phyloP scores from a whole-genome alignment of 257 asterid species.

The Capsicum rhomboideum region DNA sequence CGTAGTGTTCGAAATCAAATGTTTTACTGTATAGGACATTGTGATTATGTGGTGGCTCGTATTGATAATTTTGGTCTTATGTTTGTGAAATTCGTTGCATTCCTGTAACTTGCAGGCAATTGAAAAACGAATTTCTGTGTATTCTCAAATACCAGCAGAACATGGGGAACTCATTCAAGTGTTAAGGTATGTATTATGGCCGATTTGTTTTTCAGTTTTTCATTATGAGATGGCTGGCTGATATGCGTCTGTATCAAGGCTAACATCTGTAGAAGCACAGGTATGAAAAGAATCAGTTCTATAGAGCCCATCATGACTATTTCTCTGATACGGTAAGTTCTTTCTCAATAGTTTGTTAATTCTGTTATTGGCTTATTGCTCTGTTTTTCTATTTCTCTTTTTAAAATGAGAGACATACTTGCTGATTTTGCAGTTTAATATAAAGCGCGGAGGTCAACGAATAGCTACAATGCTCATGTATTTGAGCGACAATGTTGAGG shows the following conservation, averaged over 20 bases:
- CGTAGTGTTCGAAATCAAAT: neutral
- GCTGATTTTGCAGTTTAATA: constrained; percentile 12
- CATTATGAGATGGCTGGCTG: constrained; percentile 13
- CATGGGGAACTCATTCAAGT: constrained; percentile 92
- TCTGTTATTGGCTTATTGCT: neutral
- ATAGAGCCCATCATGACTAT: constrained; percentile 79
- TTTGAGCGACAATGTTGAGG: constrained; percentile 20
- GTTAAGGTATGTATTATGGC: constrained; percentile 41
- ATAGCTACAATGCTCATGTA: constrained; percentile 20
- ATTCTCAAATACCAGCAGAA: constrained; percentile 70
- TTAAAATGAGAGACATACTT: neutral
- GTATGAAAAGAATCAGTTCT: constrained; percentile 72
- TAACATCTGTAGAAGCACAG: constrained; percentile 85
- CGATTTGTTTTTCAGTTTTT: constrained; percentile 9
- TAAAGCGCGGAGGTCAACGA: constrained; percentile 18
- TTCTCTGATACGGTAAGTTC: constrained; percentile 66
- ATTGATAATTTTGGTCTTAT: neutral
- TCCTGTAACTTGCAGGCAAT: constrained; percentile 47
- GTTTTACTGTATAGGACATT: neutral
- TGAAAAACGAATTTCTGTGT: constrained; percentile 78
- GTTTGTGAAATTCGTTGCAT: neutral
- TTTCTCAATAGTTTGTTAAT: neutral
- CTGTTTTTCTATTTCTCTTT: neutral
- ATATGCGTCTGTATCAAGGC: constrained; percentile 39
- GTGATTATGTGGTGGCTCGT: neutral